phyloP scores from a whole-genome alignment of 1,139 yeast genomes.

The Kodamaea plutei region DNA sequence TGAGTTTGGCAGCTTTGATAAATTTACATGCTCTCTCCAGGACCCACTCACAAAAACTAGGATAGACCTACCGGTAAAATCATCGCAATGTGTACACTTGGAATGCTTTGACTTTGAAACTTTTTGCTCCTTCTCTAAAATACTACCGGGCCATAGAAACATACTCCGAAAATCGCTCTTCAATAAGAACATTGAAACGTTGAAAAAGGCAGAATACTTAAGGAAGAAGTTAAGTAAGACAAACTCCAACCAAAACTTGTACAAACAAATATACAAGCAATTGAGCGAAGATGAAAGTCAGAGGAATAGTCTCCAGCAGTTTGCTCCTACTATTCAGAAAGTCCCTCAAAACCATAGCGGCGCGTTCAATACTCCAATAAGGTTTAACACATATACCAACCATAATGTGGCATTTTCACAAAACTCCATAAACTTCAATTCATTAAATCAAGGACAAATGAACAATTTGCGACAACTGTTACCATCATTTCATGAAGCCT shows the following conservation, averaged over 20 bases:
- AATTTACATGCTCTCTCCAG: conserved; percentile 13
- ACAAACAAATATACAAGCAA: too few species aligned
- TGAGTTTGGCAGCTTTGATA: conserved; percentile 14
- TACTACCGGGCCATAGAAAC: conserved; percentile 26
- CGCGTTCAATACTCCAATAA: too few species aligned
- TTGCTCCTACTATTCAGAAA: neutral
- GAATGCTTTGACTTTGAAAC: conserved; percentile 46
- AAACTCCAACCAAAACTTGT: neutral
- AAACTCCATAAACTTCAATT: too few species aligned
- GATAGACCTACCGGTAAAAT: conserved; percentile 39
- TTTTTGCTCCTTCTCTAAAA: conserved; percentile 38
- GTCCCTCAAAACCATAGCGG: neutral
- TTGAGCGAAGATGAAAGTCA: too few species aligned
- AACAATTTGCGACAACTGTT: too few species aligned
- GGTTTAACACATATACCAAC: too few species aligned
- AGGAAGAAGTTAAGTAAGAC: conserved; percentile 1
- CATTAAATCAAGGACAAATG: too few species aligned
- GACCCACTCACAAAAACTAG: conserved; percentile 28
- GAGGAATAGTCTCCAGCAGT: too few species aligned
- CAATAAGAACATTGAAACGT: conserved; percentile 24
- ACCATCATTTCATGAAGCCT: neutral
- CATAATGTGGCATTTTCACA: neutral
- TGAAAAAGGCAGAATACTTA: conserved; percentile 20
- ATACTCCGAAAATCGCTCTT: conserved; percentile 17
- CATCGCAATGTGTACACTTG: conserved; percentile 36